Evolutionary conservation across 2,329 filamentous ascomycete species (phyloP), one percentile per base, ranked within the genome.

Genomic region (Madurella fahalii): DNA sequence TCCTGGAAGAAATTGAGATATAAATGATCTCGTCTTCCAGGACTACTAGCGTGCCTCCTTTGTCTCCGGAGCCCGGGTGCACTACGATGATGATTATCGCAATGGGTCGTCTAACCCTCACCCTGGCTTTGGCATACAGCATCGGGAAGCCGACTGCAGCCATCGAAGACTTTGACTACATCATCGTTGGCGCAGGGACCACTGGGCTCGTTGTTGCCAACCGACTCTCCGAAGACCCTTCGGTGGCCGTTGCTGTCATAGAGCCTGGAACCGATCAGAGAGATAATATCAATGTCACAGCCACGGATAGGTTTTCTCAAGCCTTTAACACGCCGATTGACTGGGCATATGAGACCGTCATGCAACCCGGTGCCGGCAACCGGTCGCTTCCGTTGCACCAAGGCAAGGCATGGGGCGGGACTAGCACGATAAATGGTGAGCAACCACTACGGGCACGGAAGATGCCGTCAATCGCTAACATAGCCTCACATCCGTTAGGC

Each of bases 181-280:
- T 76, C 16, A 65, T 77, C 41, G 65, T 74, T 18, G 74, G 74
- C 13, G 74, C 73, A 16, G 74, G 74, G 3, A 74, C 72, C 8
- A 70, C 69, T 40, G 74, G 74, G 31, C 67, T 77, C 11, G 66
- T 70, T 1, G 58, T 76, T 11, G 70, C 71, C 37, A 67, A 68
- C 32, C 63, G 72, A 0, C 63, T 77, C 18, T 67, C 69, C 2
- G 70, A 73, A 51, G 60, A 72, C 47, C 61, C 68, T 1, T 40
- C 37, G 7, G 50, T 52, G 15, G 40, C 50, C 15, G 50, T 52
- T 8, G 50, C 50, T 5, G 50, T 52, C 11, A 34, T 52, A 13
- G 50, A 52, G 7, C 34, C 50, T 2, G 50, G 50, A 12, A 46
- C 15, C 8, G 50, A 52, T 16, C 20, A 52, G 15, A 40, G 50